phyloP scores from a whole-genome alignment of 257 asterid genomes.

The Solanum pennellii region DNA sequence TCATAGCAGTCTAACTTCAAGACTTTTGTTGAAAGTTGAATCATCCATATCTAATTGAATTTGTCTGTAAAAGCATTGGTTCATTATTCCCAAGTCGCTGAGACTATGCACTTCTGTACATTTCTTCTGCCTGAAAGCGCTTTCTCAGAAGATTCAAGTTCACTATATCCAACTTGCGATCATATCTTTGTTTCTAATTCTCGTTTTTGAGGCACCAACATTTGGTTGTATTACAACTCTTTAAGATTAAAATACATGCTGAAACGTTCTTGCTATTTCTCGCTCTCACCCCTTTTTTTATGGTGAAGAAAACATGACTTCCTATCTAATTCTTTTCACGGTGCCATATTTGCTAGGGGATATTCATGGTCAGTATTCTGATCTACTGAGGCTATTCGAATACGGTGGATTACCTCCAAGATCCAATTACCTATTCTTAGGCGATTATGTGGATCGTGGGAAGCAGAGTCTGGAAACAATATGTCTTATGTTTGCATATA shows the following conservation, averaged over 20 bases:
- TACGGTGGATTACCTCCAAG: constrained; percentile 72
- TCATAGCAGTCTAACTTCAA: not conserved
- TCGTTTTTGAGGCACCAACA: not conserved
- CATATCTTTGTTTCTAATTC: not conserved
- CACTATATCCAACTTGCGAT: not conserved
- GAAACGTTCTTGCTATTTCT: not conserved
- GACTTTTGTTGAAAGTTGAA: not conserved
- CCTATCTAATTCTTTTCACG: not conserved
- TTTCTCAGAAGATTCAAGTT: not conserved
- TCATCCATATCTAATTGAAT: not conserved
- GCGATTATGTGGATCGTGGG: constrained; percentile 81
- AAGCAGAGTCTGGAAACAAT: constrained; percentile 78
- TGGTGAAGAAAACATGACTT: not conserved
- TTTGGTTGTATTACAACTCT: not conserved
- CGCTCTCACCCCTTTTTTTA: not conserved
- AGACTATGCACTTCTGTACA: not conserved
- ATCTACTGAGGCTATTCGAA: constrained; percentile 64
- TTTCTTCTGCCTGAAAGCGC: not conserved
- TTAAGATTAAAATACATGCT: not conserved
- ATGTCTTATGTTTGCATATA: constrained; percentile 68
- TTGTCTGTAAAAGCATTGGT: not conserved
- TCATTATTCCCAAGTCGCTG: not conserved
- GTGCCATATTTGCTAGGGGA: constrained; percentile 37
- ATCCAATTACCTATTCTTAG: constrained; percentile 63
- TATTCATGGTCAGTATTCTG: constrained; percentile 76